A percentile compares a stretch with the other conserved stretches of the same genome.
phyloP scores from a whole-genome alignment of 176 grass and related monocot species.

The Lolium multiflorum region DNA sequence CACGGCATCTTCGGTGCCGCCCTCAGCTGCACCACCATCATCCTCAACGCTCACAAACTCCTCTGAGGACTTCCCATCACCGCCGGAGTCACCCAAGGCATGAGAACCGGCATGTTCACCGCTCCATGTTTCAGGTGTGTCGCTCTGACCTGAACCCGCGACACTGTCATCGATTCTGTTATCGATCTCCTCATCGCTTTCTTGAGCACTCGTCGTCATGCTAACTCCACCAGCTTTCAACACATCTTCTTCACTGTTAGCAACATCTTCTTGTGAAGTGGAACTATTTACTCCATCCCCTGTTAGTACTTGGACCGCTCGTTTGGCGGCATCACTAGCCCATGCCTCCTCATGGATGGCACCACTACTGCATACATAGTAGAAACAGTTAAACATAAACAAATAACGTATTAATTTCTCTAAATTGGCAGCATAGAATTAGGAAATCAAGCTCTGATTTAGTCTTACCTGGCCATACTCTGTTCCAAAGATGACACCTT shows the following conservation, averaged over 20 bases:
- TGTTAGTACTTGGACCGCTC: slow-evolving; percentile 42
- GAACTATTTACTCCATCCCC: neutral
- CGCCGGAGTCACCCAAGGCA: neutral
- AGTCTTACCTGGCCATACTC: slow-evolving; percentile 25
- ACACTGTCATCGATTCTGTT: neutral
- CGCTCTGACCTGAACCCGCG: neutral
- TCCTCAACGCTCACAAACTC: slow-evolving; percentile 49
- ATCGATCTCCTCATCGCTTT: neutral
- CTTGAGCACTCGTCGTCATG: neutral
- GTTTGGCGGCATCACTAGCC: slow-evolving; percentile 44
- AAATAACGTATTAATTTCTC: neutral
- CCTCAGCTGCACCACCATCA: neutral
- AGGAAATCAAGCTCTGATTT: neutral
- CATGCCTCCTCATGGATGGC: slow-evolving; percentile 18
- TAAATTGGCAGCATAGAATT: neutral
- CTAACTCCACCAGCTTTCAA: neutral
- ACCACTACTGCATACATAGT: neutral
- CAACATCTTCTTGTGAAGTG: neutral
- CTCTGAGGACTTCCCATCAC: slow-evolving; percentile 39
- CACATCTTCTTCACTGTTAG: neutral
- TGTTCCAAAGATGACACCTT: slow-evolving; percentile 5
- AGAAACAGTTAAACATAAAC: neutral
- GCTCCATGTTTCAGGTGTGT: neutral
- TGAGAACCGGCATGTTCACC: neutral
- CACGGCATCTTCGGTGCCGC: neutral